Conservation (phyloP, 78 protist species). For the Anaeramoeba flamelloides region DNA sequence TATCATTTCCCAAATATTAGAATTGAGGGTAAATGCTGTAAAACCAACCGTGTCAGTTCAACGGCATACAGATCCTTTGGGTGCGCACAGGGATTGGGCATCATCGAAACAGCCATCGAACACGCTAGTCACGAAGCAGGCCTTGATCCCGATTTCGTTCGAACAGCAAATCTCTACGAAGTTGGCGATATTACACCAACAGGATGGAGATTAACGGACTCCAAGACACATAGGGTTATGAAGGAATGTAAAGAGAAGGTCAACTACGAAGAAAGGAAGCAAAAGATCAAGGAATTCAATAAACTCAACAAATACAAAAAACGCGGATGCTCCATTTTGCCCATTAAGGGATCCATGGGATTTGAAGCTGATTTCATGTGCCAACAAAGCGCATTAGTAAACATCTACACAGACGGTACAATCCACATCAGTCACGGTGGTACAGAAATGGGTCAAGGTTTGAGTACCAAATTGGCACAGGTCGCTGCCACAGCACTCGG, state of each 20-base stretch:
- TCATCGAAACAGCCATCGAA: background rate
- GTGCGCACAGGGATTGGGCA: background rate
- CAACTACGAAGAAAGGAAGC: background rate
- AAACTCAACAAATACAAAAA: background rate
- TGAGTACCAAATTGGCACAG: background rate
- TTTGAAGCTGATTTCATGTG: background rate
- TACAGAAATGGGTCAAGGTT: background rate
- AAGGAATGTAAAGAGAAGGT: background rate
- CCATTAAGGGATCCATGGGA: background rate
- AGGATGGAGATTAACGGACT: background rate
- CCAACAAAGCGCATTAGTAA: background rate
- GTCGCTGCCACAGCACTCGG: background rate
- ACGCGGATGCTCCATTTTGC: background rate
- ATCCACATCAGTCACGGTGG: background rate
- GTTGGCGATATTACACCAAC: background rate
- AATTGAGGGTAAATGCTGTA: background rate
- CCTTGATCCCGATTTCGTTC: background rate
- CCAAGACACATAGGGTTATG: background rate
- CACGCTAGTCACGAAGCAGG: background rate
- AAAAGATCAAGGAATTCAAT: background rate
- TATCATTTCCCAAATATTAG: background rate
- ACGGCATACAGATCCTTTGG: background rate
- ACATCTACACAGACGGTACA: background rate
- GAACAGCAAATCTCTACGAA: background rate
- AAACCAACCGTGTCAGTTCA: background rate